Conservation (phyloP, 2,329 filamentous ascomycete genomes). For the Zymoseptoria crescenta region DNA sequence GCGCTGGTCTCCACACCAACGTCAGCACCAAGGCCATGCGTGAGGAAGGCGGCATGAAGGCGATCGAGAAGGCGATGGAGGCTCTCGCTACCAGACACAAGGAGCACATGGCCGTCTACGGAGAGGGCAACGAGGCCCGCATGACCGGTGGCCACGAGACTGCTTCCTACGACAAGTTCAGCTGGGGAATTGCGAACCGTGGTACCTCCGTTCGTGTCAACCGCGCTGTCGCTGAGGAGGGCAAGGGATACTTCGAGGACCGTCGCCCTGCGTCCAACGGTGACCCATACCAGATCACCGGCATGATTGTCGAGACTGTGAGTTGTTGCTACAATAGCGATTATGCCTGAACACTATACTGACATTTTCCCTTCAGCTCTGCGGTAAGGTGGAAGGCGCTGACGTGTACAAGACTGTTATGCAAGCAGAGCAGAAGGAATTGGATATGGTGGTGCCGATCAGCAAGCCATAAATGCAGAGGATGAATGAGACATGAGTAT, state of each 20-base stretch:
- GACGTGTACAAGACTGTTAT: conserved; percentile 36
- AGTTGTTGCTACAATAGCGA: conserved; percentile 7
- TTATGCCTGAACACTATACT: background rate
- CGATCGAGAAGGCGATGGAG: conserved; percentile 71
- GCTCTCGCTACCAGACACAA: conserved; percentile 43
- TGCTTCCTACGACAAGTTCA: conserved; percentile 85
- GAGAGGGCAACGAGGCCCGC: conserved; percentile 90
- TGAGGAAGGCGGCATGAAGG: conserved; percentile 86
- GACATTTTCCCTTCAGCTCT: conserved; percentile 27
- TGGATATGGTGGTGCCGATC: conserved; percentile 29
- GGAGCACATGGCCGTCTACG: conserved; percentile 75
- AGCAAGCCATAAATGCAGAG: conserved; percentile 25
- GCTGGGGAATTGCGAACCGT: conserved; percentile 91
- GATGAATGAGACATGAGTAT: background rate
- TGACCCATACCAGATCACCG: conserved; percentile 77
- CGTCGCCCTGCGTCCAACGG: conserved; percentile 66
- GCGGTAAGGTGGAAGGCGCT: conserved; percentile 43
- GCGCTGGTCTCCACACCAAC: conserved; percentile 87
- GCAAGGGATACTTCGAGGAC: conserved; percentile 87
- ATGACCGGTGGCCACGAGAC: conserved; percentile 94
- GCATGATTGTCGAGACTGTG: conserved; percentile 67
- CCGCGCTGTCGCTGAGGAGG: conserved; percentile 73
- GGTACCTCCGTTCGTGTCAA: conserved; percentile 91
- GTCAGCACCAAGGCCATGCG: conserved; percentile 88
- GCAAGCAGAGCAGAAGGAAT: conserved; percentile 23